Base-by-base conservation (phyloP, 2,329 filamentous ascomycete species). In the Chaetomium olivaceum region DNA sequence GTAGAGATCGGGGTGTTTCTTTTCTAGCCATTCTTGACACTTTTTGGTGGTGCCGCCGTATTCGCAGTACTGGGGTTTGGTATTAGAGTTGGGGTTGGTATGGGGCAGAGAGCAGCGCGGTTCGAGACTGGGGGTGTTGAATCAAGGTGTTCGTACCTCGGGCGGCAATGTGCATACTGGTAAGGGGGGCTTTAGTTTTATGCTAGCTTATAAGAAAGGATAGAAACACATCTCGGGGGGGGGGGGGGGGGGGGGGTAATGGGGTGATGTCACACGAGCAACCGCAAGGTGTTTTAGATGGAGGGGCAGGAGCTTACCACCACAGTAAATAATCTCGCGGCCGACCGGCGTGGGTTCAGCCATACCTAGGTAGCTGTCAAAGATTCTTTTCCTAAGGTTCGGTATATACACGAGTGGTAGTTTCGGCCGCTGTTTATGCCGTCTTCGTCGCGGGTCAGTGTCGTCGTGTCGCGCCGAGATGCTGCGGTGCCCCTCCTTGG, bases 31-130 rank as follows among this genome's bases (percentile, higher is more conserved):
- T 78, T 98, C 93, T 79, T 94, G 91, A 81, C 95, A 99, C 81
- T 97, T 99, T 80, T 93, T 97, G 27, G 91, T 89, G 48, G 93
- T 98, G 70, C 93, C 94, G 75, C 95, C 95, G 79, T 97, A 98
- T 81, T 99, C 95, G 83, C 95, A 99, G 82, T 97, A 99, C 95
- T 98, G 48, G 50, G 51, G 31, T n/a, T 31, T 19, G n/a, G 48
- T 31, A 36, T 51, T 57, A 55, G 56, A 33, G 23, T 4, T 51
- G 25, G 54, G 62, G 33, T 39, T 21, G 2, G 36, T 36, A 11
- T 39, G n/a, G 21, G 9, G 21, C 2, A 19, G 12, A 25, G 4
- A 36, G 14, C 16, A 8, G 50, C 9, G 4, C 31, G 21, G 25
- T 19, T 36, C n/a, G 36, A 48, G 23, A 23, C 21, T 2, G 54